Percentiles rank a stretch among this genome's conserved stretches.
These are phyloP conservation scores for Salvia splendens DNA, from an alignment of 257 asterid species.

Conservation along the genomic window DNA sequence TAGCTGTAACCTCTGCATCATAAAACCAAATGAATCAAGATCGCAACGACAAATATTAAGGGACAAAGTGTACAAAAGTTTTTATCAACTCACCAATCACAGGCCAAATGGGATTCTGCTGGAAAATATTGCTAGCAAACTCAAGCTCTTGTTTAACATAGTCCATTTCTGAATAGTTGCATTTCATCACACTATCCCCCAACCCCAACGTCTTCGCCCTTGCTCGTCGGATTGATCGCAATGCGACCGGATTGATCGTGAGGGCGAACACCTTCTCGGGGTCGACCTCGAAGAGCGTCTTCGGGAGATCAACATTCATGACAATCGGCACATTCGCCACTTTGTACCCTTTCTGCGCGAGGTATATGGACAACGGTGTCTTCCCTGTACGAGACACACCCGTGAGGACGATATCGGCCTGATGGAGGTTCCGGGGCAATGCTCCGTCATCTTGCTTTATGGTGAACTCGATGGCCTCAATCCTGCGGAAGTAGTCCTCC, in stretches of 20 bases:
- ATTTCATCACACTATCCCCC: conserved; percentile 41
- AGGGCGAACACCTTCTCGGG: conserved; percentile 83
- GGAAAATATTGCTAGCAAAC: conserved; percentile 67
- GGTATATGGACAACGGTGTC: conserved; percentile 84
- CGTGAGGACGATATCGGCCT: conserved; percentile 76
- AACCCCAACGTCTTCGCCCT: conserved; percentile 85
- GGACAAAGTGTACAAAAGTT: neutral
- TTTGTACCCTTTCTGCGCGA: conserved; percentile 93
- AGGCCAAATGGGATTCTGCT: conserved; percentile 86
- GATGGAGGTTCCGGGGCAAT: conserved; percentile 66
- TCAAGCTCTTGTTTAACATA: conserved; percentile 69
- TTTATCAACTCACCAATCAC: conserved; percentile 73
- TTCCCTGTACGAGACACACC: conserved; percentile 96
- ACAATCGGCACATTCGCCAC: conserved; percentile 96
- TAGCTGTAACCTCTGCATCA: conserved; percentile 84
- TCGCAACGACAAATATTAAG: neutral
- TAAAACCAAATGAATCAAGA: conserved; percentile 13
- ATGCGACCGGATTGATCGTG: conserved; percentile 75
- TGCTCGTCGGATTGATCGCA: conserved; percentile 76
- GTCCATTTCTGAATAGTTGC: conserved; percentile 77
- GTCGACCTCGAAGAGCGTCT: conserved; percentile 73
- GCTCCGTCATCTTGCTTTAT: conserved; percentile 98
- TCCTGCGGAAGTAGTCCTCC: conserved; percentile 77
- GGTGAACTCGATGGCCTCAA: conserved; percentile 94
- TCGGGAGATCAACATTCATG: conserved; percentile 63